These are phyloP conservation scores for Diddensiella santjacobensis DNA, from an alignment of 805 yeast genomes.

Conservation along the genomic window DNA sequence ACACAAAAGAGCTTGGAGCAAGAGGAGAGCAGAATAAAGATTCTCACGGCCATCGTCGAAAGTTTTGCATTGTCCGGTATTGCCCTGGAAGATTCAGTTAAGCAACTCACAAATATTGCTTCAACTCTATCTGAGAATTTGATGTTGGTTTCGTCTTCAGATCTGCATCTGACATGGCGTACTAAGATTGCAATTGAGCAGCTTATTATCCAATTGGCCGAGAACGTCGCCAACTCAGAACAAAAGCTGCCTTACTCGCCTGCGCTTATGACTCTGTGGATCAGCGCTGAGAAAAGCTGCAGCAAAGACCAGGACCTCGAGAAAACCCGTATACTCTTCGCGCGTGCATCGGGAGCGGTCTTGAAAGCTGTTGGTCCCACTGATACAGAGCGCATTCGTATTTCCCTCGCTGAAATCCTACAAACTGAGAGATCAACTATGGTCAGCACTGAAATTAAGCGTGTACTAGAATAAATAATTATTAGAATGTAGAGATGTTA, in stretches of 20 bases:
- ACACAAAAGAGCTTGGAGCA: slow-evolving; percentile 6
- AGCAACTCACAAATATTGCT: slow-evolving; percentile 36
- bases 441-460: slow-evolving; percentile 31
- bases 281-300: slow-evolving; percentile 6
- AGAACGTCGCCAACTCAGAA: slow-evolving; percentile 17
- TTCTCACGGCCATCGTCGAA: slow-evolving; percentile 20
- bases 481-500: background rate
- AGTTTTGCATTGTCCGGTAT: slow-evolving; percentile 9
- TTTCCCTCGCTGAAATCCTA: slow-evolving; percentile 24
- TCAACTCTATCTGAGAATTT: slow-evolving; percentile 30
- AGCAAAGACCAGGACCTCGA: slow-evolving; percentile 36
- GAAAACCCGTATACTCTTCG: slow-evolving; percentile 52
- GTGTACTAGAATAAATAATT: slow-evolving; percentile 3
- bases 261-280: slow-evolving; percentile 14
- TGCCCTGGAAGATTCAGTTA: slow-evolving; percentile 22
- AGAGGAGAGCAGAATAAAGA: slow-evolving; percentile 19
- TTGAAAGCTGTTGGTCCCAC: slow-evolving; percentile 12
- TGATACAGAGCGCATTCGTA: slow-evolving; percentile 5
- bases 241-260: slow-evolving; percentile 4
- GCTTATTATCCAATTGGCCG: slow-evolving; percentile 31
- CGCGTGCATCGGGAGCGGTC: slow-evolving; percentile 36
- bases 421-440: slow-evolving; percentile 46
- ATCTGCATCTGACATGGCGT: slow-evolving; percentile 53
- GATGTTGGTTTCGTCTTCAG: slow-evolving; percentile 5
- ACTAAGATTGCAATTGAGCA: slow-evolving; percentile 48